Evolutionary conservation across 1,284 basidiomycete genomes (phyloP).

Genomic region (Mrakiaceae sp.): DNA sequence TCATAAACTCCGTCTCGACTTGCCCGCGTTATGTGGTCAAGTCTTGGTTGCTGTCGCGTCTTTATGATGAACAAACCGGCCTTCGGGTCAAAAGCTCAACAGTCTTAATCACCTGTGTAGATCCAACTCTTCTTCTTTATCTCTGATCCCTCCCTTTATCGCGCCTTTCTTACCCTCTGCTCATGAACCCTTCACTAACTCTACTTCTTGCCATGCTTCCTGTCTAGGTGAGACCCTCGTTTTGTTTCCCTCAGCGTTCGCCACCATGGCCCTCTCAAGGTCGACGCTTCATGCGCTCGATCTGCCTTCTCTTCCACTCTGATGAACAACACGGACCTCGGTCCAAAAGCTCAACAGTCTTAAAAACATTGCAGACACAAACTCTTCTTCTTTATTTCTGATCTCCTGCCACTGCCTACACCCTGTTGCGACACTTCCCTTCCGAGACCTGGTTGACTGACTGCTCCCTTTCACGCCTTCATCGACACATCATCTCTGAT

Average conservation of each 20-base stretch:
- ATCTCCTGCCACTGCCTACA: constrained; percentile 20
- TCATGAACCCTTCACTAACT: background rate
- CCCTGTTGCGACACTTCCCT: background rate
- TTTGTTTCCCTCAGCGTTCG: constrained; percentile 16
- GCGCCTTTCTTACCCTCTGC: background rate
- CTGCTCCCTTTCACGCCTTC: background rate
- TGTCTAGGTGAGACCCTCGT: constrained; percentile 29
- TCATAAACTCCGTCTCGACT: too few relatives aligned
- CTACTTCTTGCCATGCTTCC: background rate
- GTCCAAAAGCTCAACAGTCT: constrained; percentile 39
- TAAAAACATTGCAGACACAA: constrained; percentile 30
- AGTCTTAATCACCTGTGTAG: constrained; percentile 16
- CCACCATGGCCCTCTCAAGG: background rate
- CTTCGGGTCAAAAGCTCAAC: constrained; percentile 16
- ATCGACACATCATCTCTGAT: background rate
- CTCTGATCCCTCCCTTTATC: constrained; percentile 2
- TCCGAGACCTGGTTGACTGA: background rate
- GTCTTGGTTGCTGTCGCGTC: too few relatives aligned
- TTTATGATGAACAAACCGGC: constrained; percentile 15
- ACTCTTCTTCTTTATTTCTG: constrained; percentile 35
- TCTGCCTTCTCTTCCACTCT: constrained; percentile 16
- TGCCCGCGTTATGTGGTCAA: too few relatives aligned
- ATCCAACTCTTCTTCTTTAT: constrained; percentile 16
- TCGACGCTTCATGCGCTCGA: background rate
- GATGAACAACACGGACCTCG: constrained; percentile 28